Percentiles rank a stretch among this genome's conserved stretches.
Evolutionary conservation across 345 rosid species (phyloP).

Genomic region (Rhodamnia rubescens): DNA sequence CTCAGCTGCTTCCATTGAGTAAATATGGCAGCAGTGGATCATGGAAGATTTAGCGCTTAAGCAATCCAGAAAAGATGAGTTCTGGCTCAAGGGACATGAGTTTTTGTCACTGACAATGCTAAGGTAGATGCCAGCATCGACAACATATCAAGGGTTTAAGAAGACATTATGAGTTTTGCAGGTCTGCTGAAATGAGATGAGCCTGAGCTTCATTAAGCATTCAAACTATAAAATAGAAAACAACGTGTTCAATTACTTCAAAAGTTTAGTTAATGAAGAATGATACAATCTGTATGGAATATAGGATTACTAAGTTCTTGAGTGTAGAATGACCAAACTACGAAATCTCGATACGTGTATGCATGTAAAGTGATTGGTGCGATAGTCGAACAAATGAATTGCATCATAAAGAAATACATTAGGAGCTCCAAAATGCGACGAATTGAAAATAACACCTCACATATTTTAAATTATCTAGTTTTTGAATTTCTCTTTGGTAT

Average conservation of each 20-base stretch:
- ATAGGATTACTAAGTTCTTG: not conserved
- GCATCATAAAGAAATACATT: not conserved
- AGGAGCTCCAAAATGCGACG: not conserved
- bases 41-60: constrained; percentile 66
- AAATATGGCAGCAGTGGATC: constrained; percentile 20
- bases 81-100: not conserved
- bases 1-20: constrained; percentile 54
- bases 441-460: not conserved
- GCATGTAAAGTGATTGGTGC: not conserved
- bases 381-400: not conserved
- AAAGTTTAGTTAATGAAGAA: not conserved
- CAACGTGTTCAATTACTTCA: not conserved
- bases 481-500: not conserved
- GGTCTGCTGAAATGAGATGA: not conserved
- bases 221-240: not conserved
- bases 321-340: not conserved
- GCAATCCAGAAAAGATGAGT: constrained; percentile 25
- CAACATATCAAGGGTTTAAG: not conserved
- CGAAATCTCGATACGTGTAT: not conserved
- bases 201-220: not conserved
- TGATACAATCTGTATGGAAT: not conserved
- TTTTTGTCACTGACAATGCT: not conserved
- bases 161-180: not conserved
- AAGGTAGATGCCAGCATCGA: not conserved
- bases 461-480: not conserved